phyloP scores from a whole-genome alignment of 2,329 filamentous ascomycete genomes.

The Gnomoniopsis smithogilvyi region DNA sequence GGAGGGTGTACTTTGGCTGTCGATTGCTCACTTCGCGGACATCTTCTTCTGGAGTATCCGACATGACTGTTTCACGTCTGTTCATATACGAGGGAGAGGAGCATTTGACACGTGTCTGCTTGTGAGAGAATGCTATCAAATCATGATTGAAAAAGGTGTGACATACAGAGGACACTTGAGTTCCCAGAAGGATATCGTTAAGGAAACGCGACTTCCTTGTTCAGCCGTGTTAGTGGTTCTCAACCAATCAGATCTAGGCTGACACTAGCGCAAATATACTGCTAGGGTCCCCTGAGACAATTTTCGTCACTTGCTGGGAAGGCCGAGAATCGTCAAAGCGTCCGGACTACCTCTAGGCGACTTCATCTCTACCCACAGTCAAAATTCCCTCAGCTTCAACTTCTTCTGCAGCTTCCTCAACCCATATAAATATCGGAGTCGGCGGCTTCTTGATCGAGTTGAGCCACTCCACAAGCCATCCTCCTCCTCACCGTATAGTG shows the following conservation, averaged over 20 bases:
- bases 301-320: background rate
- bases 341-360: background rate
- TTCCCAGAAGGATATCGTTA: background rate
- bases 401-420: background rate
- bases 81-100: no score
- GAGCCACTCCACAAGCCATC: background rate
- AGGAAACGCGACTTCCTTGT: conserved; percentile 9
- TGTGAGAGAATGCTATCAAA: no score
- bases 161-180: no score
- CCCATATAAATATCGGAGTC: background rate
- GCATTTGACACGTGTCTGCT: background rate
- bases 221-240: background rate
- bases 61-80: conserved; percentile 23
- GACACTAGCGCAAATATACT: background rate
- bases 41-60: conserved; percentile 29
- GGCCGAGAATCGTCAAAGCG: background rate
- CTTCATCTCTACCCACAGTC: background rate
- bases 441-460: background rate
- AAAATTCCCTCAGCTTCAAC: conserved; percentile 1
- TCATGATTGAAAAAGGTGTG: no score
- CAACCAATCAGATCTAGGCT: conserved; percentile 1
- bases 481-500: background rate
- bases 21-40: conserved; percentile 25
- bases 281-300: background rate
- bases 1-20: background rate